Evolutionary conservation across 2,329 filamentous ascomycete species (phyloP).

Genomic region (Cladosporium sp.): DNA sequence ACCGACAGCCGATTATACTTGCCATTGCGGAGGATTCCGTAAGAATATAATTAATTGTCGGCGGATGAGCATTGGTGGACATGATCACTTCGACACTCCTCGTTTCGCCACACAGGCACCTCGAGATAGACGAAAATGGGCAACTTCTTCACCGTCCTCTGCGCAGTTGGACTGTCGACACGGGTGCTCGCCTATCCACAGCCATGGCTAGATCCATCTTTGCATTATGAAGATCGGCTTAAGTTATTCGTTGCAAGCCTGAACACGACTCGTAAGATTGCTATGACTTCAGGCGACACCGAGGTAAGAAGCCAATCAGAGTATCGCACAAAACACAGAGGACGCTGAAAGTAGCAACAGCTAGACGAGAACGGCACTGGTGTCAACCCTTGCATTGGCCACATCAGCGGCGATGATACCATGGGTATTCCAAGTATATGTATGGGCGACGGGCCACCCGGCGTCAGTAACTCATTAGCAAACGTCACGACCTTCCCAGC

Average conservation of each 20-base stretch:
- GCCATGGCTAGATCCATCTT: conserved; percentile 12
- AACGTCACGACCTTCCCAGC: conserved; percentile 13
- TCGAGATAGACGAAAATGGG: not conserved
- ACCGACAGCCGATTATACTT: no score
- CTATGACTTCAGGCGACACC: conserved; percentile 14
- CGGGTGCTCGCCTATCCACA: not conserved
- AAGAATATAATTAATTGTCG: no score
- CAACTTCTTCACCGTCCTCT: not conserved
- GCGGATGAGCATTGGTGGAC: no score
- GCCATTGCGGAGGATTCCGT: no score
- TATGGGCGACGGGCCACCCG: conserved; percentile 11
- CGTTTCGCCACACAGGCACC: not conserved
- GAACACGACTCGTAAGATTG: conserved; percentile 13
- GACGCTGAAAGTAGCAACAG: not conserved
- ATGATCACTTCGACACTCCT: no score
- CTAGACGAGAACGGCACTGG: conserved; percentile 13
- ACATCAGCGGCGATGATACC: conserved; percentile 12
- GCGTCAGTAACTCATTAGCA: conserved; percentile 9
- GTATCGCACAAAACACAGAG: not conserved
- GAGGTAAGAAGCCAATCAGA: not conserved
- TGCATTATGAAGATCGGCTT: conserved; percentile 3
- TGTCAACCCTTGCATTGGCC: conserved; percentile 12
- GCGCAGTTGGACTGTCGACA: not conserved
- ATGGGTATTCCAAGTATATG: conserved; percentile 10
- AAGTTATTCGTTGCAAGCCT: conserved; percentile 1